Base-by-base conservation (phyloP, 139 green algal species). In the Micromonas pusilla region DNA sequence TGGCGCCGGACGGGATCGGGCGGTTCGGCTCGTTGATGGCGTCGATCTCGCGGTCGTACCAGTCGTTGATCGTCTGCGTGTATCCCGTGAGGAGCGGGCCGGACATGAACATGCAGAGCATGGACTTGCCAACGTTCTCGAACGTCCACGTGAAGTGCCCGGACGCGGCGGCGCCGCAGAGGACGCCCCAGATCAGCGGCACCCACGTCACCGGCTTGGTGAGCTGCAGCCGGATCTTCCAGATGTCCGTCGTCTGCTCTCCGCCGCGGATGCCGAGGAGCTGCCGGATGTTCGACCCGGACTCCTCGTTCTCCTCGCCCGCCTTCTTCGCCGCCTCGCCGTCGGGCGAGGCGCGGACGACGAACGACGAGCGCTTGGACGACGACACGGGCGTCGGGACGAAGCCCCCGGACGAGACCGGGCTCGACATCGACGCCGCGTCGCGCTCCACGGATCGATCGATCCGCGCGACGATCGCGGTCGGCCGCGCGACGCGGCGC, bases 141-240 rank as follows among this genome's bases (percentile, higher is more conserved):
- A 53, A 28, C 26, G 34, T 81, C 79, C 79, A 83, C 6, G 39
- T 34, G 73, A 66, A 84, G 31, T 74, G 37, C 54, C 95, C 94
- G 2, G 86, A 94, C 6, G 95, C 95, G 19, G 95, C 95, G 32
- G 95, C 94, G 25, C 95, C 95, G 82, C 95, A 99, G 16, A 93
- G 85, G 19, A 99, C 94, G 73, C 94, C 95, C 95, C 95, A 99
- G 76, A 97, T 97, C 20, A 99, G 87, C 0, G 95, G 95, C 66
- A 98, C 92, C 95, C 95, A 99, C n/a, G 95, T 99, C 1, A 97
- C 95, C 4, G 95, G 95, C 88, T 99, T 99, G 25, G 91, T 98
- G 0, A 99, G 89, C 88, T 99, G 95, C 75, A 99, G 80, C 4
- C 92, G 85, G 78, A 99, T 97, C 85, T 97, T 97, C 91, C 90